Percentiles rank a stretch among this genome's conserved stretches.
phyloP scores from a whole-genome alignment of 345 rosid genomes.

The Lenwebbia sp. region DNA sequence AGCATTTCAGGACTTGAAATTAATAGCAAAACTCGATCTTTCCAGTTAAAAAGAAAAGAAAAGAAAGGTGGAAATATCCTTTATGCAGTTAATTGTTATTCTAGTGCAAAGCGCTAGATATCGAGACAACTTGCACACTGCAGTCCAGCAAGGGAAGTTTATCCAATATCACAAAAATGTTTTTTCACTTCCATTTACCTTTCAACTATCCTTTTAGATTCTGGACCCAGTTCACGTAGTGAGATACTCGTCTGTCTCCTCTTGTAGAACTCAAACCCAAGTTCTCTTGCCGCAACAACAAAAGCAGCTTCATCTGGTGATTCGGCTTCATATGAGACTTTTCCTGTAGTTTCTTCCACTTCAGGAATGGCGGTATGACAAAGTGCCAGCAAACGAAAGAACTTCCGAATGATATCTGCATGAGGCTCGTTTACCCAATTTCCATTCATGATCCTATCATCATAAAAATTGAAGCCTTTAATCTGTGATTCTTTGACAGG shows the following conservation, averaged over 20 bases:
- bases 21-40: background rate
- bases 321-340: slow-evolving; percentile 70
- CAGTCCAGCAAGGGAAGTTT: background rate
- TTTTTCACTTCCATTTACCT: slow-evolving; percentile 18
- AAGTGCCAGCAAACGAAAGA: slow-evolving; percentile 60
- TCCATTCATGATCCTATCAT: slow-evolving; percentile 70
- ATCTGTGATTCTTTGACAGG: slow-evolving; percentile 2
- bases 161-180: rapidly evolving
- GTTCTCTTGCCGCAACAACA: slow-evolving; percentile 83
- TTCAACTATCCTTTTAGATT: slow-evolving; percentile 40
- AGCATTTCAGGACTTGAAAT: background rate
- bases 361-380: slow-evolving; percentile 92
- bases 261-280: slow-evolving; percentile 68
- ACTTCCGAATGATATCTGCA: slow-evolving; percentile 43
- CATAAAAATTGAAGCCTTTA: slow-evolving; percentile 82
- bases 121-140: background rate
- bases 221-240: slow-evolving; percentile 38
- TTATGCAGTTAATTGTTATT: background rate
- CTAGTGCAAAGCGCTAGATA: background rate
- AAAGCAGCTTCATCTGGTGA: slow-evolving; percentile 97
- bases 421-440: slow-evolving; percentile 59
- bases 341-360: slow-evolving; percentile 47
- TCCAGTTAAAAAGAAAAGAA: background rate
- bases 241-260: slow-evolving; percentile 61
- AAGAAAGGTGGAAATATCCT: background rate